Base-by-base conservation (phyloP, 768 basidiomycete species). In the Clavaria fumosa region DNA sequence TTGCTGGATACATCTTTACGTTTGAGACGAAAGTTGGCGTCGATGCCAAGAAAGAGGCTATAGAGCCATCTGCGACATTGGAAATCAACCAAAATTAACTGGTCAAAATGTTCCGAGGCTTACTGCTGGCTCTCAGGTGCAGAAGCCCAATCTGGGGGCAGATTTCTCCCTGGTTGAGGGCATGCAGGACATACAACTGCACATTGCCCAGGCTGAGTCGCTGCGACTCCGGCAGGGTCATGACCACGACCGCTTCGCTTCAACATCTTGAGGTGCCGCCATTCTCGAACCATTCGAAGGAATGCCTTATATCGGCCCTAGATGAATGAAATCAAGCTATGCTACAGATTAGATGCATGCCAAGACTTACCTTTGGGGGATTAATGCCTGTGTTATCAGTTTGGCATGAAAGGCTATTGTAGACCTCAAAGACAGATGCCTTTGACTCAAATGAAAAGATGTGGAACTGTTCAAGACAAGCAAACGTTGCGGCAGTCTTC, bases 371-470 rank as follows among this genome's bases (percentile, higher is more conserved):
- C 26, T 28, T 28, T 37, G 35, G 35, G 12, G 26, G 5, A 11
- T 10, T n/a, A n/a, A 21, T 12, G 0, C 56, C 54, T 4, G 49
- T 54, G 33, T 61, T 63, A 30, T 62, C 53, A 0, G 55, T 56
- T 11, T 38, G 26, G 4, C 48, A 40, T 1, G 28, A 41, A 1
- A 63, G 32, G 0, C 50, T 23, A 1, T 41, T 14, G 21, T 14
- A 35, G 4, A 35, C 14, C 19, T 35, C 34, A 20, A 17, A 35
- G 34, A n/a, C 34, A 15, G 34, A 35, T n/a, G 21, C 34, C 28
- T 43, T 48, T 2, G 45, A 34, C 18, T 45, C 40, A 20, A 44
- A 46, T 0, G 41, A 31, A 10, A 38, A 30, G 4, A 46, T n/a
- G 3, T 49, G 43, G 27, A 40, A 49, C 6, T 39, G 39, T 1